Evolutionary conservation across 192 early-diverging fungal species (phyloP).

Genomic region (Gonapodya sp.): DNA sequence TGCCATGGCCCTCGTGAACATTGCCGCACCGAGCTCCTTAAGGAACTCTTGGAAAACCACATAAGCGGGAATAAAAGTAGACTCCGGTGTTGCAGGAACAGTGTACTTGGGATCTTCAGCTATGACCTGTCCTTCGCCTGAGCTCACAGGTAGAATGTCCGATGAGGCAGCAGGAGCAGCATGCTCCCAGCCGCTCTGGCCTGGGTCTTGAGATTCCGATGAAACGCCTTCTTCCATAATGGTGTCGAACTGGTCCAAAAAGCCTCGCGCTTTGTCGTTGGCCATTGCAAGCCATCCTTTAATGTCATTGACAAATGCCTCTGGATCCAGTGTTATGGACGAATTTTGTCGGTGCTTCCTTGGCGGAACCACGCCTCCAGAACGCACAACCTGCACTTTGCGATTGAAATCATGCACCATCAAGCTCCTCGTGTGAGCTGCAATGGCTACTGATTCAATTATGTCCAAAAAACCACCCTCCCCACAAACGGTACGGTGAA

Average conservation of each 20-base stretch:
- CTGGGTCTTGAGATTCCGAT: not conserved
- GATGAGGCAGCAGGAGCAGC: too few relatives aligned
- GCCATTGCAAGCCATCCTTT: not conserved
- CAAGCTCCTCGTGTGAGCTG: not conserved
- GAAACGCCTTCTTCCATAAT: not conserved
- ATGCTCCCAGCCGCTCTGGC: too few relatives aligned
- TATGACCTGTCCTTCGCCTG: too few relatives aligned
- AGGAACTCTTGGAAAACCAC: not conserved
- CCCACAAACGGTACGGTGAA: not conserved
- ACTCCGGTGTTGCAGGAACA: not conserved
- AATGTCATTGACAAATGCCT: not conserved
- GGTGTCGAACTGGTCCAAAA: not conserved
- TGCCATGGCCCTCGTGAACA: not conserved
- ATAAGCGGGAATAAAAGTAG: not conserved
- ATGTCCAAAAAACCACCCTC: not conserved
- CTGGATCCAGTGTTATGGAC: not conserved
- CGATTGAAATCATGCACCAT: not conserved
- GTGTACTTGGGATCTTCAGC: not conserved
- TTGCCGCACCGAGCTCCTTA: not conserved
- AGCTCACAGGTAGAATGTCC: too few relatives aligned
- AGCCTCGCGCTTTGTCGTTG: not conserved
- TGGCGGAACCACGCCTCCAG: not conserved
- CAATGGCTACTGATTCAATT: not conserved
- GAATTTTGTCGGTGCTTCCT: not conserved
- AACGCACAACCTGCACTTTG: not conserved